Percentiles rank a stretch among this genome's conserved stretches.
Conservation (phyloP, 2,329 filamentous ascomycete species). For the Ilyonectria destructans region DNA sequence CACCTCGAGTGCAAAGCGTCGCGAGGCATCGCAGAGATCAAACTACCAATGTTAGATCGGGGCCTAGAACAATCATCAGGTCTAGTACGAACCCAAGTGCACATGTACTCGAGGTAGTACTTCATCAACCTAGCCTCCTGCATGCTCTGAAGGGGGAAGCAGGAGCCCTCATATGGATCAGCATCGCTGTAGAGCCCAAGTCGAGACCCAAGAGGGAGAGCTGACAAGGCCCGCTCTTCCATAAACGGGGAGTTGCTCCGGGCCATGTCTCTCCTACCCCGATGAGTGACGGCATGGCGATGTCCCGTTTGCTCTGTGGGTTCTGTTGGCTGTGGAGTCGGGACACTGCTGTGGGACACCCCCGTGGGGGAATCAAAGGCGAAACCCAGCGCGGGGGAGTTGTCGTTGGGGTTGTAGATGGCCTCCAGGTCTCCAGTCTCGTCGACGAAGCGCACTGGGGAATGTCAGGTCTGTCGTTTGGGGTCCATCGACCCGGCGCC, state of each 20-base stretch:
- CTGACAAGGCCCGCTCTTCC: slow-evolving; percentile 14
- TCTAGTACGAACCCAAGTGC: slow-evolving; percentile 45
- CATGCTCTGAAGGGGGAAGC: slow-evolving; percentile 41
- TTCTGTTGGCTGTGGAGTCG: slow-evolving; percentile 3
- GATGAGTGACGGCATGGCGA: slow-evolving; percentile 1
- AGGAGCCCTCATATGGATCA: slow-evolving; percentile 16
- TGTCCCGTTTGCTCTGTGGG: neutral
- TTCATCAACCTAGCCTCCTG: slow-evolving; percentile 48
- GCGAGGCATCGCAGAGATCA: slow-evolving; percentile 59
- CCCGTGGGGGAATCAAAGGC: neutral
- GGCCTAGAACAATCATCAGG: neutral
- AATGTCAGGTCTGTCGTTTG: neutral
- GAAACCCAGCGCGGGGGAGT: neutral
- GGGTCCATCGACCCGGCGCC: neutral
- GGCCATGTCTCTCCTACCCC: slow-evolving; percentile 16
- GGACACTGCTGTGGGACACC: slow-evolving; percentile 4
- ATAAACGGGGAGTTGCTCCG: slow-evolving; percentile 7
- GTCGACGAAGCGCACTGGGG: slow-evolving; percentile 37
- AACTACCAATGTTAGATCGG: slow-evolving; percentile 52
- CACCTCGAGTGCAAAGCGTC: slow-evolving; percentile 69
- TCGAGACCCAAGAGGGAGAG: slow-evolving; percentile 22
- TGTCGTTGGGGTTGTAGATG: slow-evolving; percentile 28
- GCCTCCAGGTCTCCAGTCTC: slow-evolving; percentile 38
- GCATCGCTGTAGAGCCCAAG: slow-evolving; percentile 32
- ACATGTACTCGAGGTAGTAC: slow-evolving; percentile 51